Base-by-base conservation (phyloP, 2,329 filamentous ascomycete species). In the Aspergillus pseudoterreus region DNA sequence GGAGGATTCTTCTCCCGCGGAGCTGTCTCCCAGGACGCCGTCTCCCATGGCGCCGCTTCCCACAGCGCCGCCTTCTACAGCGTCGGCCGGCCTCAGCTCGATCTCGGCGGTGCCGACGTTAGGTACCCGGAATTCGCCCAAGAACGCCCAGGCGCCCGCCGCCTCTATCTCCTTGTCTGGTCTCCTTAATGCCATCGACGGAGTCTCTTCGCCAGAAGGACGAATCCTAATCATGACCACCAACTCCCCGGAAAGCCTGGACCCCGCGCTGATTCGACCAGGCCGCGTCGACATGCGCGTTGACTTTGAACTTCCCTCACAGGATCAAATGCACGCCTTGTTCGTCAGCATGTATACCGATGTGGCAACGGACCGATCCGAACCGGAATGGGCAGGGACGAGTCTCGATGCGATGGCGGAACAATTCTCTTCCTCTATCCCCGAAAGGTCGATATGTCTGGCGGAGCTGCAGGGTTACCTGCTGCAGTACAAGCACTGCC, bases 171-270 rank as follows among this genome's bases (percentile, higher is more conserved):
- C 22, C 4, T 22, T 22, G 6, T 22, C 22, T 6, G 22, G 22
- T 6, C 22, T 94, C 0, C 79, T 94, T 43, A 92, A 94, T 67
- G 86, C 86, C 53, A 90, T 94, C 39, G 89, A 94, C 61, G 88
- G 89, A 45, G 87, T 90, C 1, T 86, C 87, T 1, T 87, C 84
- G 1, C 87, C 88, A 60, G 88, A 92, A 70, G 88, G 88, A 19
- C 81, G 87, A 41, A 82, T 92, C 10, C 78, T 92, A n/a, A 84
- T 92, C 71, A 90, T 91, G 86, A 90, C 88, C 0, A 90, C 86
- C 33, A 92, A 92, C 68, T 81, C 82, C 50, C 85, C 86, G 3
- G 85, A 91, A 60, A 77, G 79, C 6, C 80, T 92, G 0, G 87
- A 91, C 63, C 79, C 83, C 33, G 88, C 87, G 0, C 77, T 92